phyloP scores from a whole-genome alignment of 1,284 basidiomycete genomes.

The Mixia osmundae region DNA sequence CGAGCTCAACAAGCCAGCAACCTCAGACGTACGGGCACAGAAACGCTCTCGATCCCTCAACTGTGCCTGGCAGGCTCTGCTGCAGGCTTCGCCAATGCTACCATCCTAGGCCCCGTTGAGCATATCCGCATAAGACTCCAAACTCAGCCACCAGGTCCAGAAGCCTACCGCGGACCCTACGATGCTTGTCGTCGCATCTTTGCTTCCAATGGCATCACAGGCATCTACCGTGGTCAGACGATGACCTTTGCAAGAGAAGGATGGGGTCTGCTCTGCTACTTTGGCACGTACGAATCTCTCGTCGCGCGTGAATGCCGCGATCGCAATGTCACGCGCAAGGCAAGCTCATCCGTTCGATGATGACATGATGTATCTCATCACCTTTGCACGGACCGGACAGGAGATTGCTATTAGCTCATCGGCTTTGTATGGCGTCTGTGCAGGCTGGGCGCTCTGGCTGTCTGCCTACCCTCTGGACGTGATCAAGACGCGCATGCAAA shows the following conservation, averaged over 20 bases:
- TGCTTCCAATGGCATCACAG: constrained; percentile 44
- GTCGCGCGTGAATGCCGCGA: constrained; percentile 57
- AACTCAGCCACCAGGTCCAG: constrained; percentile 38
- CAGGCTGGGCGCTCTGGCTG: constrained; percentile 50
- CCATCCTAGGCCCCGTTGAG: constrained; percentile 87
- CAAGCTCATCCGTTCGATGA: too few relatives aligned
- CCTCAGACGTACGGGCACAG: constrained; percentile 36
- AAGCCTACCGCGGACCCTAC: constrained; percentile 50
- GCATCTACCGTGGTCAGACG: constrained; percentile 82
- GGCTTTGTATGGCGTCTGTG: constrained; percentile 59
- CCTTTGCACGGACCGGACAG: too few relatives aligned
- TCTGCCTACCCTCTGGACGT: constrained; percentile 64
- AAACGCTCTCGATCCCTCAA: constrained; percentile 38
- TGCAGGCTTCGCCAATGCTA: constrained; percentile 71
- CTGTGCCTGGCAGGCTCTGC: constrained; percentile 52
- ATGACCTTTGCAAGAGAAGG: too few relatives aligned
- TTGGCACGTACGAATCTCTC: constrained; percentile 77
- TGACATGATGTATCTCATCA: too few relatives aligned
- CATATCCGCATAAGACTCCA: constrained; percentile 91
- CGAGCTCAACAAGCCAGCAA: constrained; percentile 24
- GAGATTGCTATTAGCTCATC: too few relatives aligned
- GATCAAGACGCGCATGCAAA: constrained; percentile 87
- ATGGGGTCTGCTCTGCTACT: too few relatives aligned
- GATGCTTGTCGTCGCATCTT: constrained; percentile 68
- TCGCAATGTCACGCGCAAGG: constrained; percentile 32